These are phyloP conservation scores for Solanum habrochaites DNA, from an alignment of 257 asterid genomes.

Conservation along the genomic window DNA sequence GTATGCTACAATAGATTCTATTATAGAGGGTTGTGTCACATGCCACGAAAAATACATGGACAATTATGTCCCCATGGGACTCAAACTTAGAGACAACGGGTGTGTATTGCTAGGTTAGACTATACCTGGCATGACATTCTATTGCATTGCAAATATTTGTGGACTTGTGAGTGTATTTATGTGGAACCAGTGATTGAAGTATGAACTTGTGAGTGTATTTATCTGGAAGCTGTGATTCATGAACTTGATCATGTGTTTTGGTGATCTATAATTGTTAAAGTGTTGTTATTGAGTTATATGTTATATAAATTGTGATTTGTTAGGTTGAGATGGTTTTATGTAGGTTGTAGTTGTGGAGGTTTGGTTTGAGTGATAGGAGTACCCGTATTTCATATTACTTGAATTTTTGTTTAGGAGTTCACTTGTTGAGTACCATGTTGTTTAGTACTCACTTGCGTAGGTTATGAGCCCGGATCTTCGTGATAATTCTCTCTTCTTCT, in stretches of 20 bases:
- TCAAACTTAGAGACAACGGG: accelerated
- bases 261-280: background rate
- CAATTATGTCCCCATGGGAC: background rate
- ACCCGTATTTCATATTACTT: background rate
- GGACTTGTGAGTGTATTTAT: background rate
- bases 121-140: background rate
- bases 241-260: background rate
- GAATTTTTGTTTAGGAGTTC: background rate
- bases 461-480: background rate
- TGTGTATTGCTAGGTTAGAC: background rate
- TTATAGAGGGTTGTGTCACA: background rate
- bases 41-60: background rate
- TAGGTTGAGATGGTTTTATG: background rate
- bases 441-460: background rate
- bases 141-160: background rate
- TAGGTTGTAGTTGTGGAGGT: background rate
- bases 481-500: background rate
- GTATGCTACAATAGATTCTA: background rate
- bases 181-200: background rate
- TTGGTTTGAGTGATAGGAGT: background rate
- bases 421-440: background rate
- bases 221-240: background rate
- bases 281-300: background rate
- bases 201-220: background rate
- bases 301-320: background rate